A percentile compares a stretch with the other conserved stretches of the same genome.
These are phyloP conservation scores for Crithidia brevicula DNA, from an alignment of 208 protist genomes.

Conservation along the genomic window DNA sequence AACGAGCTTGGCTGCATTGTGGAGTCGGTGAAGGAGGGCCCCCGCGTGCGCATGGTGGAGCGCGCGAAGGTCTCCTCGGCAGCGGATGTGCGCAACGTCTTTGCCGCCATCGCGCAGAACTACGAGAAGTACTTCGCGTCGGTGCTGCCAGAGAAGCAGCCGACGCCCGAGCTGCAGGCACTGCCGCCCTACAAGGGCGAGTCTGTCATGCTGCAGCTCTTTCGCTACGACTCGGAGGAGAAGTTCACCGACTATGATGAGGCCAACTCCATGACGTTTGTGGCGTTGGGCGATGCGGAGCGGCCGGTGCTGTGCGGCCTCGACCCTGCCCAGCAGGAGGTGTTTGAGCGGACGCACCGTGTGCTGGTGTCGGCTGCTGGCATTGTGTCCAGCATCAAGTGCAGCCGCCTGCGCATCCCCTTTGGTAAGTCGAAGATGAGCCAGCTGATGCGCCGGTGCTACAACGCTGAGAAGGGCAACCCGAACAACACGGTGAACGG, in stretches of 20 bases:
- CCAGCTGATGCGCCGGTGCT: conserved; percentile 87
- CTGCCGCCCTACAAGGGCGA: conserved; percentile 87
- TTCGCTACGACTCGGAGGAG: conserved; percentile 80
- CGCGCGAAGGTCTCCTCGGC: conserved; percentile 55
- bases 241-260: conserved; percentile 72
- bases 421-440: conserved; percentile 93
- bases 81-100: conserved; percentile 57
- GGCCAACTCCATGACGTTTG: conserved; percentile 85
- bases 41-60: conserved; percentile 83
- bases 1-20: conserved; percentile 88
- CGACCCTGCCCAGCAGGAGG: conserved; percentile 59
- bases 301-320: conserved; percentile 88
- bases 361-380: conserved; percentile 74
- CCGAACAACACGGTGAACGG: conserved; percentile 67
- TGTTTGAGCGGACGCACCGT: conserved; percentile 83
- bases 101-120: conserved; percentile 75
- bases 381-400: conserved; percentile 91
- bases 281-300: conserved; percentile 84
- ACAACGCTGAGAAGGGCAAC: conserved; percentile 92
- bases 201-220: conserved; percentile 84
- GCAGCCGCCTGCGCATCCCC: conserved; percentile 90
- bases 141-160: conserved; percentile 82
- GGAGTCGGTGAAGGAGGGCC: conserved; percentile 89
- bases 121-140: conserved; percentile 76
- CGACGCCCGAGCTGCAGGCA: conserved; percentile 78